Conservation (phyloP, 306 rosid species). For the Sicyos edulis region DNA sequence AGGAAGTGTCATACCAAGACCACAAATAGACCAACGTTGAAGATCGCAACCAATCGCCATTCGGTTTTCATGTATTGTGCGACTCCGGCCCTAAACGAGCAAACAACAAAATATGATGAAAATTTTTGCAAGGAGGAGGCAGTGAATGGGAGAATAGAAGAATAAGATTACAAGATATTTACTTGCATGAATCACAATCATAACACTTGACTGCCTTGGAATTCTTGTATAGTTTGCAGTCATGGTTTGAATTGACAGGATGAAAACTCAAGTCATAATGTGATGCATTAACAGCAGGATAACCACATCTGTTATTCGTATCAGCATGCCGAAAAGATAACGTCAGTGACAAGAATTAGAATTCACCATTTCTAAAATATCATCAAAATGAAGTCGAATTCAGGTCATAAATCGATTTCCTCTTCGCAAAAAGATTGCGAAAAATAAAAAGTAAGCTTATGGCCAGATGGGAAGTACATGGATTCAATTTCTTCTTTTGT, state of each 20-base stretch:
- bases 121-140: background rate
- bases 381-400: background rate
- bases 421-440: background rate
- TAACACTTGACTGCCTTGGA: slow-evolving; percentile 67
- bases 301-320: slow-evolving; percentile 53
- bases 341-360: background rate
- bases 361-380: background rate
- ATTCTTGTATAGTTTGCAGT: slow-evolving; percentile 85
- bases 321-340: background rate
- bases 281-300: slow-evolving; percentile 87
- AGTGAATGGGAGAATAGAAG: background rate
- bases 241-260: slow-evolving; percentile 60
- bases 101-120: slow-evolving; percentile 24
- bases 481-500: background rate
- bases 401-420: background rate
- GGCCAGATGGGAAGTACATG: background rate
- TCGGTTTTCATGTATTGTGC: slow-evolving; percentile 96
- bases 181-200: slow-evolving; percentile 96
- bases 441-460: background rate
- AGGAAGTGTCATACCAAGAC: slow-evolving; percentile 51
- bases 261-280: slow-evolving; percentile 85
- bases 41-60: slow-evolving; percentile 91
- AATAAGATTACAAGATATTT: slow-evolving; percentile 14
- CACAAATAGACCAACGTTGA: slow-evolving; percentile 57
- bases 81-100: slow-evolving; percentile 75